Conservation (phyloP, 345 rosid genomes). For the Erucastrum elatum region DNA sequence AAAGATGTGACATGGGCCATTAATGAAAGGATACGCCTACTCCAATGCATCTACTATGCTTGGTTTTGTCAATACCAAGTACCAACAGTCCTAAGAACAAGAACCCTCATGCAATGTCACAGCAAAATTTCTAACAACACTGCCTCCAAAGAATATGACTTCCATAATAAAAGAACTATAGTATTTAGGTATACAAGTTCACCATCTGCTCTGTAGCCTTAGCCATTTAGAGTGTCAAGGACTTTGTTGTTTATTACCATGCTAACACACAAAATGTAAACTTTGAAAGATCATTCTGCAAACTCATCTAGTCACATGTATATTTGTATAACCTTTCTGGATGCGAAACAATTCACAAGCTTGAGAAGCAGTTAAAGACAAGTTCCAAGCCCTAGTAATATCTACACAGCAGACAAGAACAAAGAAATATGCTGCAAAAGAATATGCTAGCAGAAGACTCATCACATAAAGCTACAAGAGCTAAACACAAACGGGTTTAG, state of each 20-base stretch:
- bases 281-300: neutral
- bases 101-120: neutral
- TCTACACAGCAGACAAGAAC: slow-evolving; percentile 31
- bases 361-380: neutral
- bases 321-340: slow-evolving; percentile 14
- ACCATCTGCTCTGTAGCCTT: slow-evolving; percentile 11
- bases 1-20: slow-evolving; percentile 21
- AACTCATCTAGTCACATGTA: slow-evolving; percentile 23
- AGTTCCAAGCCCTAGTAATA: slow-evolving; percentile 24
- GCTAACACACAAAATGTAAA: neutral
- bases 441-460: slow-evolving; percentile 15
- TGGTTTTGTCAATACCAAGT: neutral
- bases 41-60: neutral
- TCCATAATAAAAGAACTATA: too few relatives aligned
- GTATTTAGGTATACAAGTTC: neutral
- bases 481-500: slow-evolving; percentile 13
- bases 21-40: neutral
- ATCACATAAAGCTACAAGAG: neutral
- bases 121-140: neutral
- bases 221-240: neutral
- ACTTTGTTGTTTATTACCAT: slow-evolving; percentile 10
- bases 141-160: too few relatives aligned
- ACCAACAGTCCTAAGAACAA: slow-evolving; percentile 1
- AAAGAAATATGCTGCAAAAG: slow-evolving; percentile 2
- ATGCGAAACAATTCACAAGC: slow-evolving; percentile 5